phyloP scores from a whole-genome alignment of 163 green algal genomes.

The Prototheca wickerhamii region DNA sequence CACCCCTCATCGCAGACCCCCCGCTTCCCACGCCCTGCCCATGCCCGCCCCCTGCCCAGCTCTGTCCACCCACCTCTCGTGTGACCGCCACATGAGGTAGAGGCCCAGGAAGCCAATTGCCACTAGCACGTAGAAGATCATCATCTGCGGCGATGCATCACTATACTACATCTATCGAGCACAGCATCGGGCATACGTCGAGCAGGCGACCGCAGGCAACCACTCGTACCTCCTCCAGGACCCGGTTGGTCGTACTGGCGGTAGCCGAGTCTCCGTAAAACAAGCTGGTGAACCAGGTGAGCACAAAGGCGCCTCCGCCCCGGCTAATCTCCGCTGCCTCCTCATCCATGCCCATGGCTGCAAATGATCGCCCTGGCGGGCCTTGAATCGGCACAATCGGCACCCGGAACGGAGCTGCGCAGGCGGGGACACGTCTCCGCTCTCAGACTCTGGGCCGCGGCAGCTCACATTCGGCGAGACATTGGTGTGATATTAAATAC shows the following conservation, averaged over 20 bases:
- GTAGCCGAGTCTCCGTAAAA: neutral
- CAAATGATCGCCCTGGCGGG: too few relatives aligned
- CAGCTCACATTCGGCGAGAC: too few relatives aligned
- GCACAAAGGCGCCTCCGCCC: neutral
- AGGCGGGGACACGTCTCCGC: too few relatives aligned
- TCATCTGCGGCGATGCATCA: slow-evolving; percentile 16
- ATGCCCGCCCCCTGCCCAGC: neutral
- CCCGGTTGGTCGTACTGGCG: neutral
- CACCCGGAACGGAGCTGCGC: too few relatives aligned
- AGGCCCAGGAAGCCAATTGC: slow-evolving; percentile 12
- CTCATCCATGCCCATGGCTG: neutral
- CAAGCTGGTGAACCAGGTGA: neutral
- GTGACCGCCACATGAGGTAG: slow-evolving; percentile 20
- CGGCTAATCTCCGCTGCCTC: neutral
- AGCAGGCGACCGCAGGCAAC: neutral
- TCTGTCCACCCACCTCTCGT: slow-evolving; percentile 8
- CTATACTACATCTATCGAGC: too few relatives aligned
- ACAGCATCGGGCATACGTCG: too few relatives aligned
- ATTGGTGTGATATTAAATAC: too few relatives aligned
- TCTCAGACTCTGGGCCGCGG: too few relatives aligned
- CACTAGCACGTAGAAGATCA: slow-evolving; percentile 22
- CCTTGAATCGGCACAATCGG: too few relatives aligned
- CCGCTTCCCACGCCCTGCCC: too few relatives aligned
- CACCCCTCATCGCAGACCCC: too few relatives aligned
- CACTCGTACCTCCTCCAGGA: neutral